Base-by-base conservation (phyloP, 768 basidiomycete species). In the Phylloporus scabripes region DNA sequence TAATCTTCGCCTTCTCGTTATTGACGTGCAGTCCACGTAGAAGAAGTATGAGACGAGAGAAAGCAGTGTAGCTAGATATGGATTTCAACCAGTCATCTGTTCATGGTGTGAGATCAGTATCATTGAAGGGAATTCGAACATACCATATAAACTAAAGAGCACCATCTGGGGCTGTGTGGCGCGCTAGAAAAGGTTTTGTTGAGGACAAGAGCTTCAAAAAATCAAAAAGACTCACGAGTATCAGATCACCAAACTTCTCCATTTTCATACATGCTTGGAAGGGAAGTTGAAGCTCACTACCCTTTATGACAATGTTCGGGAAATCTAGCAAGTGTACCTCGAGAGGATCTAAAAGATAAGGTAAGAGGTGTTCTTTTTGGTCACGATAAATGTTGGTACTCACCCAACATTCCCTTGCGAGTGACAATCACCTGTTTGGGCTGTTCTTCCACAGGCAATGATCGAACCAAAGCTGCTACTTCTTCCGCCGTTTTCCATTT, bases 261-360 rank as follows among this genome's bases (percentile, higher is more conserved):
- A 98, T 94, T 77, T 98, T 98, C 91, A 99, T 93, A 60, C 93
- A 95, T 14, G 96, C 95, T 71, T 98, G 95, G 93, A 99, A 99
- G 0, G 96, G 96, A 49, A 98, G 74, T 61, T 99, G 96, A 42
- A 99, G 75, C 67, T 99, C 96, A 57, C 90, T 93, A 50, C 96
- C 96, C 73, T 98, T 98, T 77, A 99, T 99, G 69, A 99, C 96
- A 57, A 99, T 99, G 71, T 99, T 99, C 45, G 96, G 96, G 85
- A 99, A 99, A 72, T 99, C 96, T 54, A 99, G 83, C 67, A 98
- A 80, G 66, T 98, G 96, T 51, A 98, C 96, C 75, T 98, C 96
- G 47, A 98, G 82, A 33, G 91, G 90, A 68, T 92, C 89, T 87
- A 53, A 15, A 17, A 40, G 4, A 52, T 28, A 4, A 33, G 51